Evolutionary conservation across 768 basidiomycete species (phyloP), one percentile per base, ranked within the genome.

Genomic region (Vishniacozyma victoriae): DNA sequence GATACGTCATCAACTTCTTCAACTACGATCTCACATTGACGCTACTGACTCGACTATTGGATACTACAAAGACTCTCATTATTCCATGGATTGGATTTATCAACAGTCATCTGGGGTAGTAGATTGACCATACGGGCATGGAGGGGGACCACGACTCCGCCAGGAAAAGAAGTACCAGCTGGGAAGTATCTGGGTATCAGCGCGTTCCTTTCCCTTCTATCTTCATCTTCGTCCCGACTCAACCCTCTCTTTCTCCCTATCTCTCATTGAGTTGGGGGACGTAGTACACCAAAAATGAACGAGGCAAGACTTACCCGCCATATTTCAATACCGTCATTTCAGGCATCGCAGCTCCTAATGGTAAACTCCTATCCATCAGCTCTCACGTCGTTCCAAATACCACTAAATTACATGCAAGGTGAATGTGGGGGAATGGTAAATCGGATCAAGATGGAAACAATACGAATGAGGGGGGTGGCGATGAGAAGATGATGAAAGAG

Each of bases 101-200:
- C n/a, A n/a, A n/a, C n/a, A n/a, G n/a, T n/a, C n/a, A n/a, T n/a
- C n/a, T n/a, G n/a, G n/a, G 66, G 66, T 11, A 68, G 27, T 35
- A 68, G 49, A 41, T 67, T 70, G 16, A 70, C 69, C 65, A 71
- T 67, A 27, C 70, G 47, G 9, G 70, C 70, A 41, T 71, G 70
- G 15, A 71, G 44, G 16, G 70, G 70, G 0, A 69, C 57, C 45
- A 67, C 54, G 12, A 69, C 62, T 16, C 70, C 70, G 1, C 64
- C 61, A 5, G 66, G 70, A 46, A 71, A 71, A 1, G 67, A 65
- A 4, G 70, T 71, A 1, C 69, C 69, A 12, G 60, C 60, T 6
- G 67, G 67, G 20, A 71, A 67, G 36, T 69, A 71, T 7, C 64
- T 63, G 19, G 23, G 5, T 24, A 7, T 33, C 29, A 35, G 15